A percentile compares a stretch with the other conserved stretches of the same genome.
Evolutionary conservation across 2,329 filamentous ascomycete species (phyloP).

Genomic region (Chalaropsis thielavioides): DNA sequence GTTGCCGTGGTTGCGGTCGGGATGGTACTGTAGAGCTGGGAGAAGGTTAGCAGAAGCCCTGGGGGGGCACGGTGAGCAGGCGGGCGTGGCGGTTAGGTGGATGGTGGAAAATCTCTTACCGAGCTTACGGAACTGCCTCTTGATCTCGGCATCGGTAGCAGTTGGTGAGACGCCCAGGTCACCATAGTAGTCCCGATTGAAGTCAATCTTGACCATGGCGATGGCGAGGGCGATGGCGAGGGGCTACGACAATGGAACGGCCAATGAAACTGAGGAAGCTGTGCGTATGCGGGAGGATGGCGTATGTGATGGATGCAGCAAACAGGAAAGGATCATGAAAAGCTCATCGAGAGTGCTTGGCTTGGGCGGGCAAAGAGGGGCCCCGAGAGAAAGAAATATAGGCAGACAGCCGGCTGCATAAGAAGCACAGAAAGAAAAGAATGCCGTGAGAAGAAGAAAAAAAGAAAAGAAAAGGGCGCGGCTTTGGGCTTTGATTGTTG

Average conservation of each 20-base stretch:
- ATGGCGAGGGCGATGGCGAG: no score
- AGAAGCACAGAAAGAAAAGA: no score
- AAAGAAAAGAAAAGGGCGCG: no score
- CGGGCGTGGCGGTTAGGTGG: not conserved
- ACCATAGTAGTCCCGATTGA: slow-evolving; percentile 64
- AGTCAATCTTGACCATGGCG: slow-evolving; percentile 17
- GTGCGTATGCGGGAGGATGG: not conserved
- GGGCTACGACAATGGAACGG: not conserved
- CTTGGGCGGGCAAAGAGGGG: no score
- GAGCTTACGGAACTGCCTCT: slow-evolving; percentile 74
- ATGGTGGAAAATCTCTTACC: slow-evolving; percentile 34
- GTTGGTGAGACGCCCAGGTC: slow-evolving; percentile 58
- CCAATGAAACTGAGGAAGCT: not conserved
- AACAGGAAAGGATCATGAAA: no score
- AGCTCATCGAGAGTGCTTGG: no score
- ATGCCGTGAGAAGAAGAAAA: no score
- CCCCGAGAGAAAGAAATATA: no score
- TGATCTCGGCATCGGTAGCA: slow-evolving; percentile 61
- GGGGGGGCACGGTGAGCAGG: not conserved
- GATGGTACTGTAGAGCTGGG: slow-evolving; percentile 68
- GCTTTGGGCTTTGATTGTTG: no score
- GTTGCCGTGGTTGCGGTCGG: slow-evolving; percentile 73
- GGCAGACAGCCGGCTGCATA: no score
- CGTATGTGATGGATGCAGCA: no score
- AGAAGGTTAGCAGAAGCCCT: not conserved